Base-by-base conservation (phyloP, 106 monocot genomes). In the Allium fistulosum region DNA sequence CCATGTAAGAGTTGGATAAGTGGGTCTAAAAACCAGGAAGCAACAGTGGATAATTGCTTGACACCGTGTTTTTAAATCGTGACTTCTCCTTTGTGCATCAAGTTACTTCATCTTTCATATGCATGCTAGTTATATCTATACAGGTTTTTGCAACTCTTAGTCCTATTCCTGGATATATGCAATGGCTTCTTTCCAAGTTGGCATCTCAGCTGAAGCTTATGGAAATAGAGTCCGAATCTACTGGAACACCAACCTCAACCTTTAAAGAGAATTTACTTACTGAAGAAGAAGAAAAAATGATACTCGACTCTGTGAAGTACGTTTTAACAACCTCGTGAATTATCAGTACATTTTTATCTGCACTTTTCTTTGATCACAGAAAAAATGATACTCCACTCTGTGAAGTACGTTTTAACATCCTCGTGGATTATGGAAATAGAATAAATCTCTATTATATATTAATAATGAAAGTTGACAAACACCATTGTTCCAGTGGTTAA, bases 101-200 rank as follows among this genome's bases (percentile, higher is more conserved):
- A 37, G 37, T 37, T 37, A 37, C 5, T 2, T 37, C 37, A 37
- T 37, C 8, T 45, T 18, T 70, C 11, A 46, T 67, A 46, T 70
- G 53, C 14, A n/a, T 45, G 50, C 16, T 58, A 9, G 26, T 28
- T 13, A 46, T 10, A 77, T 66, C 47, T 72, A 22, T 61, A 15
- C 52, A 92, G 92, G 80, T 68, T 46, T 92, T 85, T 79, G 88
- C 92, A 66, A 92, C 92, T 48, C 88, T 92, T 66, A 92, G 92
- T 62, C 92, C 92, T 28, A 81, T 92, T 56, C 88, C 92, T 69
- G 92, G 92, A 53, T 92, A 68, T 69, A 81, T 85, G 78, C 82
- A 85, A 79, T 92, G 92, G 88, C 88, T 92, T 65, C 74, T 73
- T 16, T 78, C 88, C 46, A 92, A 88, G 74, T 77, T 92, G 71